Conservation (phyloP, 441 rosid species). For the Manihot esculenta region DNA sequence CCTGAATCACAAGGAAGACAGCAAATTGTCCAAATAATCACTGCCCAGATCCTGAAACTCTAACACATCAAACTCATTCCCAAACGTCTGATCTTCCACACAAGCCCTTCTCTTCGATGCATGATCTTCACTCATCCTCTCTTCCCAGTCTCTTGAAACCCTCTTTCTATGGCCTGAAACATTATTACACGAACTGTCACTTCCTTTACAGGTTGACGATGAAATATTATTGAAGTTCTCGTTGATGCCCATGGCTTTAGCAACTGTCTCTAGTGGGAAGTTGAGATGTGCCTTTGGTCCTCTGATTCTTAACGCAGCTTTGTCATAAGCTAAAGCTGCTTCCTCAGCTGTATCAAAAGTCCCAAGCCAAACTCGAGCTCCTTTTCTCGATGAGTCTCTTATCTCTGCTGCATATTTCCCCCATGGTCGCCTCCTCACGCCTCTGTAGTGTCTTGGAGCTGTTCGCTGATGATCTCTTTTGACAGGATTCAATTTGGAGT, state of each 20-base stretch:
- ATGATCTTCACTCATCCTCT: conserved; percentile 29
- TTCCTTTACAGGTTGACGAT: conserved; percentile 11
- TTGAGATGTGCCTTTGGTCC: conserved; percentile 70
- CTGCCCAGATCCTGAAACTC: conserved; percentile 73
- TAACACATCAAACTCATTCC: conserved; percentile 39
- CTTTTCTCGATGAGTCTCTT: conserved; percentile 82
- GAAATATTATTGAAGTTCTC: background rate
- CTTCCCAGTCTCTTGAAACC: conserved; percentile 33
- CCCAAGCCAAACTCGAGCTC: conserved; percentile 94
- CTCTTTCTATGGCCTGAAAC: conserved; percentile 37
- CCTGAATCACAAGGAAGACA: conserved; percentile 45
- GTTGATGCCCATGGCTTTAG: conserved; percentile 32
- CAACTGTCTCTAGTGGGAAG: conserved; percentile 56
- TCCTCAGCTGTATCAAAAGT: conserved; percentile 77
- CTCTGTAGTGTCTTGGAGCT: conserved; percentile 71
- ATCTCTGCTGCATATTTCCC: conserved; percentile 99
- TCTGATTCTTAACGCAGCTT: conserved; percentile 81
- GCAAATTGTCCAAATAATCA: conserved; percentile 62
- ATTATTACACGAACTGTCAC: background rate
- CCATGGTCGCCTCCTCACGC: conserved; percentile 94
- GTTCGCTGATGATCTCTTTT: conserved; percentile 21
- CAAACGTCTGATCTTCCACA: conserved; percentile 14
- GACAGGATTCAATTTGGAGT: conserved; percentile 4
- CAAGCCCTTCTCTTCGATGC: conserved; percentile 33
- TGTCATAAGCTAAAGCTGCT: conserved; percentile 85